Evolutionary conservation across 1,139 yeast species (phyloP).

Genomic region (Yamadazyma kanchanaburiensis): DNA sequence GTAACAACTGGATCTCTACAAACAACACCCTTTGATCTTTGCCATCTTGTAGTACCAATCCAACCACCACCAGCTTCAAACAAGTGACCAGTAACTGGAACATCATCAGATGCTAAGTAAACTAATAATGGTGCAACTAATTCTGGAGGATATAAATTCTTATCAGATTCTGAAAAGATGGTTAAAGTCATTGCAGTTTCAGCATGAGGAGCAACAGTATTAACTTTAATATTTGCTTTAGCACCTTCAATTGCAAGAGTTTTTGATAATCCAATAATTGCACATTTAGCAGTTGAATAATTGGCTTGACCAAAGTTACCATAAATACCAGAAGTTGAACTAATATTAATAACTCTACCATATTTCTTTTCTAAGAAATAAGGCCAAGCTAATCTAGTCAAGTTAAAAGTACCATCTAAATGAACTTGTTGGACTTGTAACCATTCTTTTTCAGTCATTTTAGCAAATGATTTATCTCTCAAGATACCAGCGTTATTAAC

Average conservation of each 20-base stretch:
- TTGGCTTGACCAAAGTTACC: conserved; percentile 98
- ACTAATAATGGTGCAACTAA: conserved; percentile 91
- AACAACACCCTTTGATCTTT: conserved; percentile 84
- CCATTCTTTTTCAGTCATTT: conserved; percentile 88
- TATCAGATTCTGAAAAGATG: conserved; percentile 72
- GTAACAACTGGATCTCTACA: conserved; percentile 51
- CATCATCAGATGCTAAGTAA: conserved; percentile 69
- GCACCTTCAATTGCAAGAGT: conserved; percentile 91
- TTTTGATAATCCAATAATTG: conserved; percentile 78
- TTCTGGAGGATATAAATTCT: conserved; percentile 79
- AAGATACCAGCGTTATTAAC: conserved; percentile 94
- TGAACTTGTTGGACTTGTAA: conserved; percentile 77
- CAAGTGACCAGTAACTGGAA: conserved; percentile 46
- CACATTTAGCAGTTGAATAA: conserved; percentile 92
- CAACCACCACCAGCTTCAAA: conserved; percentile 77
- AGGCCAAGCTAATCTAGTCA: conserved; percentile 94
- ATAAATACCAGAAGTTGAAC: conserved; percentile 95
- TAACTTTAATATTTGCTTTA: conserved; percentile 69
- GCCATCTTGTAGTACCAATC: conserved; percentile 95
- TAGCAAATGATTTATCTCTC: conserved; percentile 84
- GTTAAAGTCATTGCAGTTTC: conserved; percentile 96
- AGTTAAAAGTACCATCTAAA: conserved; percentile 74
- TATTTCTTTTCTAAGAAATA: conserved; percentile 70
- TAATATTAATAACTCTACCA: conserved; percentile 83
- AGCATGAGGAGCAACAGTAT: conserved; percentile 94